Evolutionary conservation across 2,329 filamentous ascomycete species (phyloP), one percentile per base, ranked within the genome.

Genomic region (Pleurostoma richardsiae): DNA sequence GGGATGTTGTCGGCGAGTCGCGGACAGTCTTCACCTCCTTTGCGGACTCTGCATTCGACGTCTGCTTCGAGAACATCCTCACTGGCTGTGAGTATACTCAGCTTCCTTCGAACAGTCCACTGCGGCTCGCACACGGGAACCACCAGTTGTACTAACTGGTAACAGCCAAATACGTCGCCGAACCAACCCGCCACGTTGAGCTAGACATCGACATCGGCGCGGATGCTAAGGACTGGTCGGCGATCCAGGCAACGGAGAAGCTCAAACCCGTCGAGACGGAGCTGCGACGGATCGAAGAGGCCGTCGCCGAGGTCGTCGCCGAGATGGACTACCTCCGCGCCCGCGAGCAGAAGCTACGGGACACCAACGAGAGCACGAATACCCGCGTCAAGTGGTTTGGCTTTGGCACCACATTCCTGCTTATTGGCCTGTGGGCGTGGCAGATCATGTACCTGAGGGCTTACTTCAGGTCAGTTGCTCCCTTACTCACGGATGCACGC

Each of bases 311-410:
- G 73, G 83, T 97, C 54, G 92, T 96, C 42, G 70, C 70, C 53
- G 92, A 97, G 78, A 95, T 99, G 92, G 92, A 97, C 55, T 99
- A 97, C 72, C 81, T 99, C 59, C 82, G 94, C 55, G 60, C 69
- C 38, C 82, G 94, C 59, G 94, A 99, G 77, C 90, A 96, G 80
- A 95, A 90, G 76, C 80, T 99, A 59, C 80, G 94, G 66, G 92
- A 99, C 73, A 99, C 94, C 58, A 99, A 99, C 70, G 94, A 99
- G 85, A 97, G 92, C 77, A 99, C 94, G 56, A 99, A 99, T 73
- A 94, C 88, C 72, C 83, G 94, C 49, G 94, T 99, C 62, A 99
- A 97, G 77, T 97, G 90, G 90, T 99, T 99, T 70, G 92, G 92
- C 42, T 84, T 96, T 66, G 83, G 85, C 55, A 97, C 92, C 29